A percentile compares a stretch with the other conserved stretches of the same genome.
These are phyloP conservation scores for Acacia pycnantha DNA, from an alignment of 331 rosid species.

Conservation along the genomic window DNA sequence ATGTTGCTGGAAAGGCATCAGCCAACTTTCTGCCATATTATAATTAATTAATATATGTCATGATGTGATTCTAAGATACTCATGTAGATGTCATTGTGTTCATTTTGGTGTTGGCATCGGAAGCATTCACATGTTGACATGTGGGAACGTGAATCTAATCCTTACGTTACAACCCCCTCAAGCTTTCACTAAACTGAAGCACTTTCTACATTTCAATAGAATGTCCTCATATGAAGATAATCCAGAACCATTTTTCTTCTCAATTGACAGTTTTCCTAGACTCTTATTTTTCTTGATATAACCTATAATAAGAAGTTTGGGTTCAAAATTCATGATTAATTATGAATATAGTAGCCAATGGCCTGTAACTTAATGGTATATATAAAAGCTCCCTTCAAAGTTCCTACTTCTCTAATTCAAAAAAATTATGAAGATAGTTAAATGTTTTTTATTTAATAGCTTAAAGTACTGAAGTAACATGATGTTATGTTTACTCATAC, in stretches of 20 bases:
- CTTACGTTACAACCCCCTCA: neutral
- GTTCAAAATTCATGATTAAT: neutral
- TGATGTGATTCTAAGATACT: neutral
- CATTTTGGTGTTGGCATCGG: too few relatives aligned
- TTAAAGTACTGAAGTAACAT: neutral
- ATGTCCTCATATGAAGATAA: neutral
- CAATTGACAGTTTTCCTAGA: neutral
- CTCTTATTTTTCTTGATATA: neutral
- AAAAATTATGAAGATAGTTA: neutral
- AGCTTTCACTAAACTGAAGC: neutral
- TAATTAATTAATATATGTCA: neutral
- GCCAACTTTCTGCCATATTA: neutral
- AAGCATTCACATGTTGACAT: too few relatives aligned
- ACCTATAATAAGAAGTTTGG: neutral
- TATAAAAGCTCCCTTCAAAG: too few relatives aligned
- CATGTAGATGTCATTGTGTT: neutral
- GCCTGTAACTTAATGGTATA: neutral
- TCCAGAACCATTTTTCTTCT: neutral
- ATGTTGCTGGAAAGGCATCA: constrained; percentile 56
- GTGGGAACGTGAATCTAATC: neutral
- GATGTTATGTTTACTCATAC: neutral
- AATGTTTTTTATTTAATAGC: neutral
- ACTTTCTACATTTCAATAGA: neutral
- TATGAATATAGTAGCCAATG: neutral
- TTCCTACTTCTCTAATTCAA: neutral